Conservation (phyloP, 495 filamentous ascomycete species). For the Tuber melanosporum region DNA sequence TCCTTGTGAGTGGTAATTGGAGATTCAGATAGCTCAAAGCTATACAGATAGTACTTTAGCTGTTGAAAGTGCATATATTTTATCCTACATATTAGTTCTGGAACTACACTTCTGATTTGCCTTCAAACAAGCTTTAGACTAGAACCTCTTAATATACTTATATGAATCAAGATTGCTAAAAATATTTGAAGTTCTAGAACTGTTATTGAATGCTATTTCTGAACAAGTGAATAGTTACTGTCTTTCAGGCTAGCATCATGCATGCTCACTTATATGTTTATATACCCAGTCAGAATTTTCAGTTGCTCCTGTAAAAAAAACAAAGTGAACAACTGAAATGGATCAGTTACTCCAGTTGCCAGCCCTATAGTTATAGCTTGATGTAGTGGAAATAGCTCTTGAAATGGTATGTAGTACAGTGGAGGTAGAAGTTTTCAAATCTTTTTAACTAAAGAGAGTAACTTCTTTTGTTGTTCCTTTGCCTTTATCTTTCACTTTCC, state of each 20-base stretch:
- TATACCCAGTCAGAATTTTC: background rate
- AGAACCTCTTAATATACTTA: background rate
- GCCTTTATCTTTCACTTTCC: background rate
- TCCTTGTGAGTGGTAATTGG: background rate
- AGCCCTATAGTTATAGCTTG: no score
- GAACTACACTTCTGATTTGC: no score
- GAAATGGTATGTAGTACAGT: background rate
- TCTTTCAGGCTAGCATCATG: background rate
- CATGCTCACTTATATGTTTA: background rate
- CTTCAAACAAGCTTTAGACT: background rate
- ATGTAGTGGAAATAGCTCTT: no score
- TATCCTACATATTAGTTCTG: no score
- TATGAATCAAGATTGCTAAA: background rate
- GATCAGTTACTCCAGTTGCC: no score
- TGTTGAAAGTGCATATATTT: no score
- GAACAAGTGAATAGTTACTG: background rate
- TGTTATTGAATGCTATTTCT: background rate
- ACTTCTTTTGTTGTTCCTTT: background rate
- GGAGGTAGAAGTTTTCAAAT: background rate
- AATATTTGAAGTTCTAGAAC: background rate
- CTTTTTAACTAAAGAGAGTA: background rate
- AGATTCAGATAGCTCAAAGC: no score
- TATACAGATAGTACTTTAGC: no score
- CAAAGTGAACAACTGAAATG: no score
- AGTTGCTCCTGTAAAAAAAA: no score